Percentiles rank a stretch among this genome's conserved stretches.
Evolutionary conservation across 1,139 yeast genomes (phyloP).

Genomic region (Lodderomyces elongisporus): DNA sequence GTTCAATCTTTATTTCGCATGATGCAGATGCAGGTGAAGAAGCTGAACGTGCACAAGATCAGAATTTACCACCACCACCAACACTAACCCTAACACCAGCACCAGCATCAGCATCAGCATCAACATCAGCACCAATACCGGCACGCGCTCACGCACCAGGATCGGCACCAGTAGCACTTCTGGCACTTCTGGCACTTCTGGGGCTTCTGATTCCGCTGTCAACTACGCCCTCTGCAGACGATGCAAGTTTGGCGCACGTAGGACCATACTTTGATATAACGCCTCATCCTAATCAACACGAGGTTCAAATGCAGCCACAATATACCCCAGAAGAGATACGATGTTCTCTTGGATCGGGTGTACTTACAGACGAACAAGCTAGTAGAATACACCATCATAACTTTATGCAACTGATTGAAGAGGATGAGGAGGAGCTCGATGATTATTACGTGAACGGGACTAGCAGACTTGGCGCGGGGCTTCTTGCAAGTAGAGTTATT

Average conservation of each 20-base stretch:
- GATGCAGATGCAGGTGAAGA: no score
- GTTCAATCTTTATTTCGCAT: background rate
- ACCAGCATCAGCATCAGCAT: no score
- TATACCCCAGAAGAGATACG: constrained; percentile 33
- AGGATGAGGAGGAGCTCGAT: constrained; percentile 16
- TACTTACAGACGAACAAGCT: constrained; percentile 6
- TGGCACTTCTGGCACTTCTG: no score
- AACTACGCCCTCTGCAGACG: background rate
- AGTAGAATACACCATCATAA: constrained; percentile 5
- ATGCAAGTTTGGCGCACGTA: constrained; percentile 1
- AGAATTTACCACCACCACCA: background rate
- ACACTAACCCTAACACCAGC: no score
- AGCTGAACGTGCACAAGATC: constrained; percentile 1
- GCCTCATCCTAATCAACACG: constrained; percentile 18
- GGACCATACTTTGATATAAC: constrained; percentile 2
- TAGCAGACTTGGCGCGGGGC: background rate
- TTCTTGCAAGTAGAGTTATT: background rate
- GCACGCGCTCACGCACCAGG: background rate
- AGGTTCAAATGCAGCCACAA: constrained; percentile 29
- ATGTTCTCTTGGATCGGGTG: constrained; percentile 17
- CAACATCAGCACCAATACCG: no score
- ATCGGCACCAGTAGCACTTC: no score
- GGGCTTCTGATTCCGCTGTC: no score
- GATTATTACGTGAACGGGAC: constrained; percentile 10
- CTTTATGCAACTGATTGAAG: constrained; percentile 11